Percentiles rank a stretch among this genome's conserved stretches.
phyloP scores from a whole-genome alignment of 768 basidiomycete species.

The Trametes coccinea region DNA sequence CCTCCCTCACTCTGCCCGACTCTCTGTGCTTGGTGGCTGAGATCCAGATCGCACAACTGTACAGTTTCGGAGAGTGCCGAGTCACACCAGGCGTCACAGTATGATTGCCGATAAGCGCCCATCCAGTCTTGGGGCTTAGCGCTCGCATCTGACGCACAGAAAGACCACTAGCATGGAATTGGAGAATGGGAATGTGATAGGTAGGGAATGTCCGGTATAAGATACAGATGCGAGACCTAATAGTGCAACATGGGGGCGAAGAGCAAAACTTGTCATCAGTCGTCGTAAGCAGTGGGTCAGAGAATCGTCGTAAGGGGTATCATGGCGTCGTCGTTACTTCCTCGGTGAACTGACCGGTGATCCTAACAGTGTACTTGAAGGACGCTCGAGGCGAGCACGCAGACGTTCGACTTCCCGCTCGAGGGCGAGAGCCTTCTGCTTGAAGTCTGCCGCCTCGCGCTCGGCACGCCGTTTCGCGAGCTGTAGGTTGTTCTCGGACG shows the following conservation, averaged over 20 bases:
- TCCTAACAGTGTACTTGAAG: slow-evolving; percentile 41
- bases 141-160: no score
- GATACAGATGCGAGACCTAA: slow-evolving; percentile 22
- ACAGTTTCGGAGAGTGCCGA: slow-evolving; percentile 14
- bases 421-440: slow-evolving; percentile 66
- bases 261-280: slow-evolving; percentile 11
- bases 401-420: slow-evolving; percentile 72
- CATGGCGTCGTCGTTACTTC: slow-evolving; percentile 23
- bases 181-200: neutral
- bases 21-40: slow-evolving; percentile 15
- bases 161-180: no score
- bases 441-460: slow-evolving; percentile 72
- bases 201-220: slow-evolving; percentile 14
- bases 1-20: neutral
- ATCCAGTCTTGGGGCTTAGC: no score
- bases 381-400: slow-evolving; percentile 62
- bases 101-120: neutral
- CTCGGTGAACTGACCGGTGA: slow-evolving; percentile 40
- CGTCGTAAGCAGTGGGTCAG: slow-evolving; percentile 10
- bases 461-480: slow-evolving; percentile 75
- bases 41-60: slow-evolving; percentile 21
- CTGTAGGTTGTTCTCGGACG: slow-evolving; percentile 63
- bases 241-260: slow-evolving; percentile 19
- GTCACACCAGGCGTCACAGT: neutral
- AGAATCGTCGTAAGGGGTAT: slow-evolving; percentile 3